Conservation (phyloP, 192 early-diverging fungal species). For the Haplosporangium gracile region DNA sequence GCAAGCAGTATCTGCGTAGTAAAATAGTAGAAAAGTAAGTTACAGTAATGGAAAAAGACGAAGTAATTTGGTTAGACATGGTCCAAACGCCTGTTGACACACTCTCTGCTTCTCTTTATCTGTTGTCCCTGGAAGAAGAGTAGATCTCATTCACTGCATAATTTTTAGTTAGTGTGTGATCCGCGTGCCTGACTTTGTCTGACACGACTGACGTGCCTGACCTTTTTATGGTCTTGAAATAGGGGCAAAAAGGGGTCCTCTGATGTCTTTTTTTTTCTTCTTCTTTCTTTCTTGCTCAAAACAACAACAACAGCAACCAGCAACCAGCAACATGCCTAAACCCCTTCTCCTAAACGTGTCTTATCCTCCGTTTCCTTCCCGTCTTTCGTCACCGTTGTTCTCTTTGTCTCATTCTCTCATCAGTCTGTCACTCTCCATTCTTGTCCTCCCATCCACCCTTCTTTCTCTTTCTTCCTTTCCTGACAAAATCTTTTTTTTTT, state of each 20-base stretch:
- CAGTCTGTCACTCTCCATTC: neutral
- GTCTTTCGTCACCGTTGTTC: neutral
- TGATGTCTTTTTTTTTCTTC: neutral
- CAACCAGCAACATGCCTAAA: neutral
- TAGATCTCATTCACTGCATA: neutral
- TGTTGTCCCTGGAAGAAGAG: neutral
- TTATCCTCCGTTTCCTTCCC: neutral
- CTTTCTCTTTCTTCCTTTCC: neutral
- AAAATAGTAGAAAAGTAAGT: too few relatives aligned
- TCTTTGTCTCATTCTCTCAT: neutral
- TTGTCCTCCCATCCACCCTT: neutral
- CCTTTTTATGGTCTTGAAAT: neutral
- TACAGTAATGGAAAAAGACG: neutral
- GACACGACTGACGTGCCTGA: neutral
- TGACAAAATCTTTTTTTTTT: too few relatives aligned
- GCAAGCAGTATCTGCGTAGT: too few relatives aligned
- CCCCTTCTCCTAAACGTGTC: neutral
- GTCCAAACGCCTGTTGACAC: slow-evolving; percentile 5
- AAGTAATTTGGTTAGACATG: neutral
- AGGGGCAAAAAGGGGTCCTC: slow-evolving; percentile 3
- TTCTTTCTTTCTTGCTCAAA: neutral
- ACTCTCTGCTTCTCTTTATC: too few relatives aligned
- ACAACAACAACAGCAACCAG: neutral
- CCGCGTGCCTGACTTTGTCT: neutral
- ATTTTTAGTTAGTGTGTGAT: neutral